A percentile compares a stretch with the other conserved stretches of the same genome.
Evolutionary conservation across 495 filamentous ascomycete species (phyloP).

Genomic region (Extremus antarcticus): DNA sequence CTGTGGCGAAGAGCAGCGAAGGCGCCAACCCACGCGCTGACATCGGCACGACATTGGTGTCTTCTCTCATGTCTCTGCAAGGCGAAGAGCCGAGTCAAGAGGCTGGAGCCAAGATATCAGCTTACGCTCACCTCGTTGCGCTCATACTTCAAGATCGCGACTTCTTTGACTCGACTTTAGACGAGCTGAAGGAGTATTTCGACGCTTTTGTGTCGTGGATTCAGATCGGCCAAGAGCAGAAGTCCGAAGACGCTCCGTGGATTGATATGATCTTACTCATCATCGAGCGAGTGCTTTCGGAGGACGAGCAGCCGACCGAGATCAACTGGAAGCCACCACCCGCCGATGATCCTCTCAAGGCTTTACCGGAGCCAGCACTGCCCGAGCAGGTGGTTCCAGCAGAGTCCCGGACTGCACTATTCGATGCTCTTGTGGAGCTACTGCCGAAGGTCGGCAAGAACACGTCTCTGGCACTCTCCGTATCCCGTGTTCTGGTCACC

Average conservation of each 20-base stretch:
- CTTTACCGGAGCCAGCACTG: conserved; percentile 41
- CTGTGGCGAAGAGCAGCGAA: conserved; percentile 57
- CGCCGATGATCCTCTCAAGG: conserved; percentile 36
- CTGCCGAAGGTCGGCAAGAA: conserved; percentile 81
- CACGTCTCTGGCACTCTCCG: conserved; percentile 68
- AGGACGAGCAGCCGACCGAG: conserved; percentile 70
- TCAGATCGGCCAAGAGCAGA: conserved; percentile 54
- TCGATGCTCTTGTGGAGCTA: conserved; percentile 67
- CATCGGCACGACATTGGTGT: conserved; percentile 70
- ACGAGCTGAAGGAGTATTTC: conserved; percentile 70
- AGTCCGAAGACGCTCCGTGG: conserved; percentile 76
- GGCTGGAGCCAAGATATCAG: conserved; percentile 72
- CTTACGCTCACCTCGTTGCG: conserved; percentile 86
- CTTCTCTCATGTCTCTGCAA: conserved; percentile 75
- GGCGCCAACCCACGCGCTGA: conserved; percentile 56
- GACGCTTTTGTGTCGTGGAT: conserved; percentile 67
- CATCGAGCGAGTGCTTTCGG: conserved; percentile 76
- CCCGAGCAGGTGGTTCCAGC: conserved; percentile 53
- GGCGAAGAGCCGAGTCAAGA: conserved; percentile 60
- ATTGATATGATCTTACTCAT: conserved; percentile 82
- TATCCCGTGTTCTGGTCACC: conserved; percentile 77
- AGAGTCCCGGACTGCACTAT: conserved; percentile 56
- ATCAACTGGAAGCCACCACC: conserved; percentile 57
- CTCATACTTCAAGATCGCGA: conserved; percentile 69
- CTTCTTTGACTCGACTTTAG: conserved; percentile 69